These are phyloP conservation scores for Geopyxis carbonaria DNA, from an alignment of 495 filamentous ascomycete genomes.

Conservation along the genomic window DNA sequence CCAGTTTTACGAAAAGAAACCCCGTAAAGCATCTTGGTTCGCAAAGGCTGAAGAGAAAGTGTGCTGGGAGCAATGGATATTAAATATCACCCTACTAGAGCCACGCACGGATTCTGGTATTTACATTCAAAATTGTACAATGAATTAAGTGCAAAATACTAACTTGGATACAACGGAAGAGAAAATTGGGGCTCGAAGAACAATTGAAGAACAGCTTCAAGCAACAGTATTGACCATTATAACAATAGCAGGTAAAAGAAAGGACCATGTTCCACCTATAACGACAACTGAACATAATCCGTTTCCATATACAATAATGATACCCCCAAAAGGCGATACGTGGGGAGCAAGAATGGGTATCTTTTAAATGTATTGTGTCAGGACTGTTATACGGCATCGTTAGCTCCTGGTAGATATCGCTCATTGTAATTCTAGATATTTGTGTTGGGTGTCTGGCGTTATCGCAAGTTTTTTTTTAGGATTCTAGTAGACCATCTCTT, in stretches of 20 bases:
- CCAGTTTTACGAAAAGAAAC: constrained; percentile 86
- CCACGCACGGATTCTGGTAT: constrained; percentile 76
- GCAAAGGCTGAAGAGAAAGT: constrained; percentile 68
- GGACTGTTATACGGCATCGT: background rate
- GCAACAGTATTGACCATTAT: constrained; percentile 78
- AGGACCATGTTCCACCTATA: constrained; percentile 94
- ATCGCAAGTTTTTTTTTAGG: no score
- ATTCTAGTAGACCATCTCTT: no score
- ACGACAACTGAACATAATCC: constrained; percentile 84
- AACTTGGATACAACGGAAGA: background rate
- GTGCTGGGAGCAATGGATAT: constrained; percentile 88
- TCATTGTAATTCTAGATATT: background rate
- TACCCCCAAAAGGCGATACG: constrained; percentile 60
- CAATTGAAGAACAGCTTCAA: constrained; percentile 72
- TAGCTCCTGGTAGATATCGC: no score
- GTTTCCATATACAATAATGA: constrained; percentile 81
- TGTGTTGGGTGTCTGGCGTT: background rate
- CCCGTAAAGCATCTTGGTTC: constrained; percentile 62
- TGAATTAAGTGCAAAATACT: background rate
- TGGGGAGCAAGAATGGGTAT: constrained; percentile 71
- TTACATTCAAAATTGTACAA: constrained; percentile 13
- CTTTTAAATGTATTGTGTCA: constrained; percentile 28
- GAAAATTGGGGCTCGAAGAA: constrained; percentile 41
- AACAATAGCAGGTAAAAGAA: constrained; percentile 64
- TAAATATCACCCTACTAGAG: constrained; percentile 79